Percentiles rank a stretch among this genome's conserved stretches.
phyloP scores from a whole-genome alignment of 2,329 filamentous ascomycete genomes.

The Pseudogymnoascus sp. region DNA sequence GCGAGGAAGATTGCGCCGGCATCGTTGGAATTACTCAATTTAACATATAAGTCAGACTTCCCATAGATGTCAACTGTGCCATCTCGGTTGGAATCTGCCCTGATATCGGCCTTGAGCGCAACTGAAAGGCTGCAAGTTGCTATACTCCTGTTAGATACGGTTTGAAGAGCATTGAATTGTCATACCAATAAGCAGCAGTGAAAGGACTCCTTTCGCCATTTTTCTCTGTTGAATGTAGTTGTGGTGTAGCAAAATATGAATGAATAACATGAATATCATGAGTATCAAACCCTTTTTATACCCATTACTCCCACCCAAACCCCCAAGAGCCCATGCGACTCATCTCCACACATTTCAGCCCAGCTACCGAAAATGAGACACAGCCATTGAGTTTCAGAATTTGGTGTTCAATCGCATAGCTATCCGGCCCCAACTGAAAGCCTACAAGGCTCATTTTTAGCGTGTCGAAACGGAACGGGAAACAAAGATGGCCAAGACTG shows the following conservation, averaged over 20 bases:
- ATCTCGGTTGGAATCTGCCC: conserved; percentile 35
- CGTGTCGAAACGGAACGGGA: not conserved
- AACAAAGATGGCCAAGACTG: conserved; percentile 3
- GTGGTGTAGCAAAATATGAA: not conserved
- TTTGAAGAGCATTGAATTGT: not conserved
- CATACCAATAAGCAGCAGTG: conserved; percentile 1
- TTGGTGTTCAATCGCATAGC: not conserved
- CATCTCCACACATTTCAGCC: not conserved
- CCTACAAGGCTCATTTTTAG: not conserved
- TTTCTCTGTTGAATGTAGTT: not conserved
- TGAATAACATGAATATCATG: not conserved
- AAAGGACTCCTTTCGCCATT: not conserved
- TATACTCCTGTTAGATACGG: not conserved
- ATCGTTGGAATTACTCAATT: conserved; percentile 21
- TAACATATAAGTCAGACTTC: conserved; percentile 21
- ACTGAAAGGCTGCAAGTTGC: not conserved
- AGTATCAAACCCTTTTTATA: not conserved
- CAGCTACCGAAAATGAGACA: not conserved
- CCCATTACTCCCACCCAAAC: not conserved
- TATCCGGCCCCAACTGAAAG: not conserved
- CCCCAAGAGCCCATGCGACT: not conserved
- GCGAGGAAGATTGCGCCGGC: conserved; percentile 32
- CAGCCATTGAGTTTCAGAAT: not conserved
- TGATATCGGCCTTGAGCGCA: conserved; percentile 19
- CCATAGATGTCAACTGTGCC: conserved; percentile 25